Percentiles rank a stretch among this genome's conserved stretches.
Conservation (phyloP, 108 stramenopile species). For the Nannochloropsis oceanica region DNA sequence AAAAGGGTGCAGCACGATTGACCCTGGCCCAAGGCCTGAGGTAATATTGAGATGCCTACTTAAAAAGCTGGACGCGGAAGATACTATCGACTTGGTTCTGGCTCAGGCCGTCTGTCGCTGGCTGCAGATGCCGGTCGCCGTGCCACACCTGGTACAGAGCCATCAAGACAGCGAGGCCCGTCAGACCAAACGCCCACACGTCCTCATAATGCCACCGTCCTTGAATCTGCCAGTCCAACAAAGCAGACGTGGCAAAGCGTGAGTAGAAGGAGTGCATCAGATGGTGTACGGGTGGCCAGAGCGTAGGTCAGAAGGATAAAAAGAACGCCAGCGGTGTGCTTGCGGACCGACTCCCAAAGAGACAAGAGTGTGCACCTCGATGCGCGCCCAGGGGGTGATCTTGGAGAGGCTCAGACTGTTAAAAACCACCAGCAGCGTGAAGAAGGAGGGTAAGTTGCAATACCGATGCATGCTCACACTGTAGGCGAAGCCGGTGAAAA, state of each 20-base stretch:
- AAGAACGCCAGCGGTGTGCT: neutral
- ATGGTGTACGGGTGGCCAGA: neutral
- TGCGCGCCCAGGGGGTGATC: neutral
- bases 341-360: neutral
- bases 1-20: neutral
- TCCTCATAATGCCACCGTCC: neutral
- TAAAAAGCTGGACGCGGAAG: neutral
- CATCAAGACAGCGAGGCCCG: neutral
- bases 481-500: neutral
- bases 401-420: neutral
- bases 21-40: neutral
- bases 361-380: neutral
- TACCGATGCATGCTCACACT: neutral
- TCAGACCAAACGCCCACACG: neutral
- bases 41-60: neutral
- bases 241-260: neutral
- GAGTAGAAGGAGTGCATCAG: neutral
- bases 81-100: neutral
- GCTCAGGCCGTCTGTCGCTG: neutral
- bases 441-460: neutral
- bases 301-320: neutral
- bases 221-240: neutral
- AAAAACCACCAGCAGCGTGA: neutral
- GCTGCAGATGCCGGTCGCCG: neutral
- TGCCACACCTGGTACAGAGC: neutral